Evolutionary conservation across 164 flowering plant genomes (phyloP), one percentile per base, ranked within the genome.

Genomic region (Houttuynia cordata): DNA sequence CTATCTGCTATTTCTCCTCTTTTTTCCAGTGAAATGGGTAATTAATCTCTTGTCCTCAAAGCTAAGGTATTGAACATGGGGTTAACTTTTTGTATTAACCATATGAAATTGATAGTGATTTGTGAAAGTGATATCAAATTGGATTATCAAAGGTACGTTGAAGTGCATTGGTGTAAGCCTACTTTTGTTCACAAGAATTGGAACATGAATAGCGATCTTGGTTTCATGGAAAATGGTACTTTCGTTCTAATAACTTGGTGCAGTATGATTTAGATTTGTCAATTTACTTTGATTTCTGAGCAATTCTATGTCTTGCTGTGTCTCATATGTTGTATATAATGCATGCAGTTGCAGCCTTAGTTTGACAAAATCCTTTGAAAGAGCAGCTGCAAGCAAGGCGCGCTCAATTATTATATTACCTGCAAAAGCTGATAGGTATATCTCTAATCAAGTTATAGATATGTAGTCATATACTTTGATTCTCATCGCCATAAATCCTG

Each of bases 391-490:
- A 12, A 71, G 72, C 64, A 85, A 80, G 72, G 96, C 99, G 64
- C 96, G 99, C 62, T 80, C 99, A 50, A 79, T 93, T 55, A 90
- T 93, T 56, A 93, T 93, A 73, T 74, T 93, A 80, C 92, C 96
- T 60, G 70, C 88, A 51, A 90, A 86, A 70, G 96, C 82, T 68
- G 87, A 88, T 72, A 72, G 86, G 98, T 93, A 76, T 72, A 24
- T 21, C 51, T 59, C 19, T 20, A 15, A 42, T 24, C 30, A 17
- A 30, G 8, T 56, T 13, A 56, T 2, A 55, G 17, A 13, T 23
- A 17, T 7, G 24, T 56, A 24, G 20, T 24, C 3, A 56, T 13
- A 0, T 17, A 14, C 19, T 24, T 56, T 34, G 15, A 17, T 17
- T 17, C 49, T 7, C 12, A 45, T 17, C 17, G 12, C 2, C 49